Evolutionary conservation across 192 early-diverging fungal genomes (phyloP).

Genomic region (Umbelopsis sp.): DNA sequence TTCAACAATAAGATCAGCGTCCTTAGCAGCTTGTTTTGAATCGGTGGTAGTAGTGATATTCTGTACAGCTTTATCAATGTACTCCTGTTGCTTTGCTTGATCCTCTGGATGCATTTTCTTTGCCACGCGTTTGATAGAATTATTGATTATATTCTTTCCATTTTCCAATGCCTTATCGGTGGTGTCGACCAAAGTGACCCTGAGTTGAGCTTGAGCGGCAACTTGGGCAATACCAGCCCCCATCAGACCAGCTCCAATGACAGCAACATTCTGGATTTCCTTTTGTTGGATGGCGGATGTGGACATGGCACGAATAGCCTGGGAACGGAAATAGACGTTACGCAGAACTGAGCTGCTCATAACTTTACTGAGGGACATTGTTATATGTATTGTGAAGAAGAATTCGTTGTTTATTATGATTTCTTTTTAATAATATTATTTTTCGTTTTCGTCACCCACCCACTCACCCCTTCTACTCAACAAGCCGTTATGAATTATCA

Average conservation of each 20-base stretch:
- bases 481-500: not conserved
- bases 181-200: conserved; percentile 89
- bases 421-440: too few species aligned
- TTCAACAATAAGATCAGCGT: conserved; percentile 87
- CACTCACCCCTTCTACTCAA: too few species aligned
- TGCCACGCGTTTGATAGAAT: conserved; percentile 86
- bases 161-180: conserved; percentile 70
- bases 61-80: conserved; percentile 70
- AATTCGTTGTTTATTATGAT: too few species aligned
- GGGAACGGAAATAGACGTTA: not conserved
- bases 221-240: conserved; percentile 90
- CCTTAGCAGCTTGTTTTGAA: conserved; percentile 55
- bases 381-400: too few species aligned
- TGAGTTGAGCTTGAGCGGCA: conserved; percentile 75
- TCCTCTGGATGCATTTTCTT: conserved; percentile 87
- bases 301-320: conserved; percentile 32
- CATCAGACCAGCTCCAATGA: conserved; percentile 89
- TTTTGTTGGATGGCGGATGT: conserved; percentile 26
- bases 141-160: conserved; percentile 78
- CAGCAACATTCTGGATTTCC: conserved; percentile 72
- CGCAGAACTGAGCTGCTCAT: not conserved
- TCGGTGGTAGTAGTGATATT: conserved; percentile 72
- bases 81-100: conserved; percentile 56
- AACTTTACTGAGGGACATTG: not conserved
- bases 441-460: too few species aligned